Evolutionary conservation across 257 asterid genomes (phyloP), one percentile per base, ranked within the genome.

Genomic region (Nicotiana tabacum): DNA sequence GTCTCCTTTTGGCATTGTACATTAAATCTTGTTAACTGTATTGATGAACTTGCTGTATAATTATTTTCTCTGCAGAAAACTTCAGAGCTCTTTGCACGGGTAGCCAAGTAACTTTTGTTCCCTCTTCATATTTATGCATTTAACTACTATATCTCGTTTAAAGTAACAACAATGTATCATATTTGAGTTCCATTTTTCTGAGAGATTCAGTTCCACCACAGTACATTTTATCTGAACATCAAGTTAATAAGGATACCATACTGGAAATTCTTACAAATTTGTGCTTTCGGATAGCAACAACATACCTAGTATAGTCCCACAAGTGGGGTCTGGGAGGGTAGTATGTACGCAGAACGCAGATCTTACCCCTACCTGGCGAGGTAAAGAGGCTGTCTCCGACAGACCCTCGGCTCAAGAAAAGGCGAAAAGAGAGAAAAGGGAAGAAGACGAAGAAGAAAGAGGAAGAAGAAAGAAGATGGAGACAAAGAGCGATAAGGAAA

Each of bases 21-120:
- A 18, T 69, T 69, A 37, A 5, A 37, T 70, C 58, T 39, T 43
- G 78, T 39, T n/a, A n/a, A 39, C 33, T 37, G 33, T 56, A 70
- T 39, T 70, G 78, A 39, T 43, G 57, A 70, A 12, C n/a, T 55
- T 64, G 30, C 70, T 46, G 74, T 61, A 2, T 29, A 58, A 64
- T 24, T 84, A 17, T 35, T 62, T 72, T 1, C 77, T 56, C 46
- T 93, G 97, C 98, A 95, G 98, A 93, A 89, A 95, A 95, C 81
- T 95, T 95, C 53, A 92, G 99, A 88, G 98, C 97, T 84, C 99
- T 95, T 83, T 95, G 99, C 97, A 95, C 97, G 81, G 98, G 98
- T 95, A 93, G 89, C 89, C 91, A 90, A 89, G 89, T 88, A 90
- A 87, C 94, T 83, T 85, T 83, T 87, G 82, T 86, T 85, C 87